phyloP scores from a whole-genome alignment of 805 yeast genomes.

The Lipomyces japonicus region DNA sequence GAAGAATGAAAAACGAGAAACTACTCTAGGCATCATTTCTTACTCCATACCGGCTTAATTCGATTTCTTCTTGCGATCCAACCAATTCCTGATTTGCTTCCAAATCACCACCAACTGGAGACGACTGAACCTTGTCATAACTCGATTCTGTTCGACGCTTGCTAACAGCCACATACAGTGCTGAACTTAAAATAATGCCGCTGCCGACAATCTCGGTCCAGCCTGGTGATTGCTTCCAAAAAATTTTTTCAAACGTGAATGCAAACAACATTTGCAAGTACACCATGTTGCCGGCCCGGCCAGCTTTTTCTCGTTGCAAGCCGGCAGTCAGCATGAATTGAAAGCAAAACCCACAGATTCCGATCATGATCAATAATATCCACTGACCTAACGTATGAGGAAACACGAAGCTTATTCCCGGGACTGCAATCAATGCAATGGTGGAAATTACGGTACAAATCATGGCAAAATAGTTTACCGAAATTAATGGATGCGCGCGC shows the following conservation, averaged over 20 bases:
- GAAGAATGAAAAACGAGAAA: not conserved
- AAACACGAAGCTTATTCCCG: conserved; percentile 54
- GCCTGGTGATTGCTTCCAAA: conserved; percentile 74
- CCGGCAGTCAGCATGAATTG: conserved; percentile 79
- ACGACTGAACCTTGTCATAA: conserved; percentile 24
- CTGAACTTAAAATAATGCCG: conserved; percentile 60
- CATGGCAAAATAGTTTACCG: conserved; percentile 73
- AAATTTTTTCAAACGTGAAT: conserved; percentile 62
- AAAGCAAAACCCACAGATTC: conserved; percentile 76
- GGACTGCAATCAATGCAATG: conserved; percentile 50
- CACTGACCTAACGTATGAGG: conserved; percentile 67
- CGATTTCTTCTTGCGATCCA: not conserved
- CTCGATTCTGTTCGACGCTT: conserved; percentile 40
- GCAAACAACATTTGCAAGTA: conserved; percentile 80
- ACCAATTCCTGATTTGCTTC: not conserved
- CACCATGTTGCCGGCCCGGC: conserved; percentile 67
- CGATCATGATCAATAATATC: conserved; percentile 57
- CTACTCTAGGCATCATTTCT: not conserved
- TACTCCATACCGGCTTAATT: not conserved
- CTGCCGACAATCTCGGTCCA: conserved; percentile 67
- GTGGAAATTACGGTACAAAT: conserved; percentile 55
- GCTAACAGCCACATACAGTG: conserved; percentile 54
- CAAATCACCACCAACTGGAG: conserved; percentile 9
- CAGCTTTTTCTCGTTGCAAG: conserved; percentile 74
- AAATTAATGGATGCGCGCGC: conserved; percentile 72